phyloP scores from a whole-genome alignment of 2,329 filamentous ascomycete genomes.

The Diaporthe sp. region DNA sequence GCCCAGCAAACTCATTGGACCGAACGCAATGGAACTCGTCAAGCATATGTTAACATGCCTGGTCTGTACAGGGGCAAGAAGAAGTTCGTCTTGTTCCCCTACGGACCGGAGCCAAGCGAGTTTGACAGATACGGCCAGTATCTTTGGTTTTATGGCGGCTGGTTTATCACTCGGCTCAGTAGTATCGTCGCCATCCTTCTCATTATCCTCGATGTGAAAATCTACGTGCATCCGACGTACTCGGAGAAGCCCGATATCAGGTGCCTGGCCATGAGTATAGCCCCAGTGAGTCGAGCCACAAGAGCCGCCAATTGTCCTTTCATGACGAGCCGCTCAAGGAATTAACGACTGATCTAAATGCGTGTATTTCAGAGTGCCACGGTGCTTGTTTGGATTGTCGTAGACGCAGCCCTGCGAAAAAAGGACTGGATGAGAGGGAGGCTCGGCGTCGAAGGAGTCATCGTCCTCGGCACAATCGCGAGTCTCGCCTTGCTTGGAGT shows the following conservation, averaged over 20 bases:
- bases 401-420: neutral
- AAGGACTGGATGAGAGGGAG: neutral
- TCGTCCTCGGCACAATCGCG: neutral
- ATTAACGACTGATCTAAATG: neutral
- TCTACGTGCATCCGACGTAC: neutral
- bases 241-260: neutral
- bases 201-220: neutral
- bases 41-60: neutral
- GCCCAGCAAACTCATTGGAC: neutral
- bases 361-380: neutral
- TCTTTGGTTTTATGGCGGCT: neutral
- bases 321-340: too few species aligned
- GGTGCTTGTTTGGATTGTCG: neutral
- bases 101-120: neutral
- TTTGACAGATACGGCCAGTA: slow-evolving; percentile 2
- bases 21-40: slow-evolving; percentile 2
- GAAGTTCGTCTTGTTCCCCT: neutral
- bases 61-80: neutral
- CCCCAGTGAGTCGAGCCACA: neutral
- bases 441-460: neutral
- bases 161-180: slow-evolving; percentile 5
- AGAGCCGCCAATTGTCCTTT: neutral
- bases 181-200: neutral
- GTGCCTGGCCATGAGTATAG: neutral
- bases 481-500: neutral